phyloP scores from a whole-genome alignment of 1,139 yeast genomes.

The Suhomyces terraborum region DNA sequence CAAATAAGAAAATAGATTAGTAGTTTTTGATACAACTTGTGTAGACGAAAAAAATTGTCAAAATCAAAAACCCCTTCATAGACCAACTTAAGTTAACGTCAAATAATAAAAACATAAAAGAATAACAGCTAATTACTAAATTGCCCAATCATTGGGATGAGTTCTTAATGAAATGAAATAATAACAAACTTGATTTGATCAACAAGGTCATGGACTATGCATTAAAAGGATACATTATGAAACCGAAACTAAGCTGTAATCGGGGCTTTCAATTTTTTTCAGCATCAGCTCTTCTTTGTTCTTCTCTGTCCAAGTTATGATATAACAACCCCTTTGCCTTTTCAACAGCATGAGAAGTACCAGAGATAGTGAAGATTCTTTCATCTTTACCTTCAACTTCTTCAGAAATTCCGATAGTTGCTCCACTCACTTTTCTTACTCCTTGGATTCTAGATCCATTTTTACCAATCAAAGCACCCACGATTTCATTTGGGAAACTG shows the following conservation, averaged over 20 bases:
- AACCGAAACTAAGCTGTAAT: background rate
- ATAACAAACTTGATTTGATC: background rate
- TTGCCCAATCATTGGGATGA: background rate
- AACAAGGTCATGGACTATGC: constrained; percentile 10
- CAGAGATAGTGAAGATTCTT: constrained; percentile 73
- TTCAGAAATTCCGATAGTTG: constrained; percentile 76
- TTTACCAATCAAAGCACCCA: constrained; percentile 89
- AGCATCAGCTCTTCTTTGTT: constrained; percentile 58
- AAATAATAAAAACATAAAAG: constrained; percentile 4
- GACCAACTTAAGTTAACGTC: constrained; percentile 8
- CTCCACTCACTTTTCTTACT: constrained; percentile 77
- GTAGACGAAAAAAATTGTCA: constrained; percentile 4
- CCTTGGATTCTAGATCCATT: constrained; percentile 87
- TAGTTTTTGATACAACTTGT: constrained; percentile 6
- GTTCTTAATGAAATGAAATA: constrained; percentile 1
- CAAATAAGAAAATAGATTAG: constrained; percentile 9
- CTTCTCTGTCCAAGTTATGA: constrained; percentile 78
- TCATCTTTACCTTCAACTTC: constrained; percentile 66
- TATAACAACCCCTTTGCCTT: constrained; percentile 68
- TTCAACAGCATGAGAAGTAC: constrained; percentile 64
- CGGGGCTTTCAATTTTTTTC: constrained; percentile 10
- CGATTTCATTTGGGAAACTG: constrained; percentile 74
- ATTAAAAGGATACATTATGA: constrained; percentile 3
- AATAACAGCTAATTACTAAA: constrained; percentile 5
- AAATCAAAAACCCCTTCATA: constrained; percentile 6